Evolutionary conservation across 2,329 filamentous ascomycete genomes (phyloP).

Genomic region (Calonectria pseudoreteaudii): DNA sequence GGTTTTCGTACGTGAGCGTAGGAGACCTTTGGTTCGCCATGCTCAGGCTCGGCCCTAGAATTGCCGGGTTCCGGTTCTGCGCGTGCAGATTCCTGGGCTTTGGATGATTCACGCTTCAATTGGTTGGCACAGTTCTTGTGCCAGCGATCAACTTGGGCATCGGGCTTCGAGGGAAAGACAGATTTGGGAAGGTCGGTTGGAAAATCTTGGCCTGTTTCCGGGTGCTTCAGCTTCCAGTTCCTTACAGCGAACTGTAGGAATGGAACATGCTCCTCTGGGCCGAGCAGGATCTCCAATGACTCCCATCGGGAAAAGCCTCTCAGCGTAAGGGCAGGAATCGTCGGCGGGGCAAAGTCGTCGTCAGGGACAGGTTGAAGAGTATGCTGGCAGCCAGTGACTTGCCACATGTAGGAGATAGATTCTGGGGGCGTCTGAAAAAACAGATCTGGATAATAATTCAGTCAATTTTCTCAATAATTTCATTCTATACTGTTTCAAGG

Average conservation of each 20-base stretch:
- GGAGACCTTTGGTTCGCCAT: slow-evolving; percentile 51
- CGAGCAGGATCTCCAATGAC: slow-evolving; percentile 88
- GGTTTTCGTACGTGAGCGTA: slow-evolving; percentile 51
- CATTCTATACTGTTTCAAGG: slow-evolving; percentile 14
- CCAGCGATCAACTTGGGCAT: slow-evolving; percentile 87
- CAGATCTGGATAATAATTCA: slow-evolving; percentile 61
- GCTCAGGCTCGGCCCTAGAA: slow-evolving; percentile 45
- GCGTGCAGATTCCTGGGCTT: slow-evolving; percentile 46
- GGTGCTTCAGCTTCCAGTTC: slow-evolving; percentile 81
- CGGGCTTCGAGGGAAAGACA: slow-evolving; percentile 79
- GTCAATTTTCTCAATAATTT: slow-evolving; percentile 13
- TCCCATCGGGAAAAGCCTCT: slow-evolving; percentile 95
- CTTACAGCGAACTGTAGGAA: slow-evolving; percentile 85
- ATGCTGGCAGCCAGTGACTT: slow-evolving; percentile 90
- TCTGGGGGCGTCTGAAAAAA: slow-evolving; percentile 81
- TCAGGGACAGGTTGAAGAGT: slow-evolving; percentile 78
- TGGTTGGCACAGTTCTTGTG: slow-evolving; percentile 81
- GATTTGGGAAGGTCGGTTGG: slow-evolving; percentile 67
- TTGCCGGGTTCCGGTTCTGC: slow-evolving; percentile 25
- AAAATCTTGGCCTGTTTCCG: slow-evolving; percentile 78
- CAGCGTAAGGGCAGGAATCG: slow-evolving; percentile 83
- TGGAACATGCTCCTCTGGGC: slow-evolving; percentile 87
- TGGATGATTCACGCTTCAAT: slow-evolving; percentile 71
- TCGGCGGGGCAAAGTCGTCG: slow-evolving; percentile 79
- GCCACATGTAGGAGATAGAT: slow-evolving; percentile 92